phyloP scores from a whole-genome alignment of 805 yeast species.

The Spathaspora arborariae region DNA sequence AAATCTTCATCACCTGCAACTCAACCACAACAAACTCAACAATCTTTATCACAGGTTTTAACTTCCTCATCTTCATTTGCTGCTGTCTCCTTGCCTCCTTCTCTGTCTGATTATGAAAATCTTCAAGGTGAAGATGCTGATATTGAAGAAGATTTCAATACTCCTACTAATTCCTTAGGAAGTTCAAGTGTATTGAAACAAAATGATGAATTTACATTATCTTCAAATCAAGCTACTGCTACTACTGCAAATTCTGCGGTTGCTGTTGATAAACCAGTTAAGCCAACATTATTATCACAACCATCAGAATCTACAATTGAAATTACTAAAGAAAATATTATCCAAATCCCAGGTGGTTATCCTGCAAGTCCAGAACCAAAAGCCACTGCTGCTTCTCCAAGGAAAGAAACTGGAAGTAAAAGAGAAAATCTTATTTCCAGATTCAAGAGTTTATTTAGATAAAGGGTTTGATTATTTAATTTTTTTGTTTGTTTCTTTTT shows the following conservation, averaged over 20 bases:
- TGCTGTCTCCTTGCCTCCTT: slow-evolving; percentile 29
- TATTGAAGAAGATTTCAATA: slow-evolving; percentile 15
- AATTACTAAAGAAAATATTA: slow-evolving; percentile 1
- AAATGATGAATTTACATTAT: slow-evolving; percentile 3
- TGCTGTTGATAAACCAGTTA: slow-evolving; percentile 26
- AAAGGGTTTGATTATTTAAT: slow-evolving; percentile 1
- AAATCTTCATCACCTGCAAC: slow-evolving; percentile 6
- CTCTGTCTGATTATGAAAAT: slow-evolving; percentile 10
- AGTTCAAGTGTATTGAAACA: slow-evolving; percentile 7
- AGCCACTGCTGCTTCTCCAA: slow-evolving; percentile 4
- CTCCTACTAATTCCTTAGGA: slow-evolving; percentile 21
- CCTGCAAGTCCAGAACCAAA: slow-evolving; percentile 9
- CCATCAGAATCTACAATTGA: slow-evolving; percentile 14
- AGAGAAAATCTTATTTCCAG: slow-evolving; percentile 26
- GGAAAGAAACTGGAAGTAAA: slow-evolving; percentile 10
- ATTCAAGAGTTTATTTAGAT: slow-evolving; percentile 31
- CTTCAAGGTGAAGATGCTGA: slow-evolving; percentile 6
- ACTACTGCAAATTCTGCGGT: not conserved
- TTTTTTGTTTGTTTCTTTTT: not conserved
- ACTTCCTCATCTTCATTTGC: slow-evolving; percentile 35
- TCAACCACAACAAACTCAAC: slow-evolving; percentile 3
- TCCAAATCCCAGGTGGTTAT: slow-evolving; percentile 18
- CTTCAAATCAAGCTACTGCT: not conserved
- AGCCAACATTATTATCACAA: slow-evolving; percentile 56
- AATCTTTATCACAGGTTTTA: slow-evolving; percentile 18